Base-by-base conservation (phyloP, 2,329 filamentous ascomycete species). In the Sclerotinia nivalis region DNA sequence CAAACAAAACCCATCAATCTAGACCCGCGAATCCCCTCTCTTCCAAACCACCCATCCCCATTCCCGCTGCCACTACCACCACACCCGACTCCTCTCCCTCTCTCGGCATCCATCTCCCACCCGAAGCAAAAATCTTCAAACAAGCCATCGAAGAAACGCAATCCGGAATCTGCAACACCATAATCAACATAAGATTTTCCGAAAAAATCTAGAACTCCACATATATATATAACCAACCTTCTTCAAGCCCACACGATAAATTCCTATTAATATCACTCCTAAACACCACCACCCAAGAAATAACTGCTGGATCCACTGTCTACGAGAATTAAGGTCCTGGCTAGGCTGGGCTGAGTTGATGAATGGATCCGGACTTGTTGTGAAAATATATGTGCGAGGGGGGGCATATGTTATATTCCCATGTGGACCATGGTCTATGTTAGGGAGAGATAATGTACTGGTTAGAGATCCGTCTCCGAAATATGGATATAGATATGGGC, bases 391-490 rank as follows among this genome's bases (percentile, higher is more conserved):
- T 85, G 83, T 69, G 80, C 72, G 5, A 80, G 78, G 75, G 80
- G 82, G 69, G 81, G 84, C 73, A 78, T 80, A 18, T 85, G 84
- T 72, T 84, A 80, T 70, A 83, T 85, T 52, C 83, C 84, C 1
- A 85, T 85, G 81, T 85, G 83, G 84, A n/a, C n/a, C n/a, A n/a
- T n/a, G n/a, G n/a, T 84, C 84, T 2, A 71, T 83, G 71, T 71
- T 77, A 12, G 69, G 66, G 28, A 45, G 69, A 7, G 43, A 37
- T 4, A 31, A 61, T n/a, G 55, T 69, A 28, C 58, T 50, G 1
- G 25, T 10, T 47, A 62, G 68, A 31, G 22, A 54, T 12, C 66
- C 66, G 10, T 20, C 43, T 22, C 40, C 37, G 22, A n/a, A 49
- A 37, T 1, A 49, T 37, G 20, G 59, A 5, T 49, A 49, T n/a